phyloP scores from a whole-genome alignment of 768 basidiomycete species.

The Cyclocybe aegerita region DNA sequence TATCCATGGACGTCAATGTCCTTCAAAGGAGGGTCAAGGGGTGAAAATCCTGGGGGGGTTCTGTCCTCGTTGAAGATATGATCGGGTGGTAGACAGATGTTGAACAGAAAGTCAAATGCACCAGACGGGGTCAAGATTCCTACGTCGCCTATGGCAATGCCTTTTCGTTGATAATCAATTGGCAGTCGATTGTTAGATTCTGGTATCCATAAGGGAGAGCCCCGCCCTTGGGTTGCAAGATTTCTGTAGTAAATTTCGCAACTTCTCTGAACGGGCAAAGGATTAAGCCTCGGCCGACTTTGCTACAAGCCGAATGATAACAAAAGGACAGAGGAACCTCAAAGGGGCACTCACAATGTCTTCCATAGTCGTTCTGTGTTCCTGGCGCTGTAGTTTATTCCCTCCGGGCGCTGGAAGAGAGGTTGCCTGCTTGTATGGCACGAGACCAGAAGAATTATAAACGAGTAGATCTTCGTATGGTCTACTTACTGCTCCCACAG shows the following conservation, averaged over 20 bases:
- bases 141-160: constrained; percentile 16
- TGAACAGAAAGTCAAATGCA: constrained; percentile 16
- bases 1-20: constrained; percentile 2
- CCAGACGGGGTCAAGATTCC: constrained; percentile 9
- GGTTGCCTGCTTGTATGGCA: no score
- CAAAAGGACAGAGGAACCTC: no score
- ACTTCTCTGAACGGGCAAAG: neutral
- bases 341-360: no score
- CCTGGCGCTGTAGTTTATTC: no score
- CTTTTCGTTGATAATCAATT: constrained; percentile 7
- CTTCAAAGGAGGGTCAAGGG: constrained; percentile 2
- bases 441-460: no score
- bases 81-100: constrained; percentile 8
- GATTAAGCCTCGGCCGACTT: neutral
- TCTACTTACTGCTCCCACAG: no score
- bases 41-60: constrained; percentile 8
- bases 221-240: constrained; percentile 8
- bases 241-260: constrained; percentile 12
- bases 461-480: no score
- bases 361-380: no score
- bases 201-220: constrained; percentile 14
- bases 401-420: no score
- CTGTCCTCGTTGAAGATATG: constrained; percentile 10
- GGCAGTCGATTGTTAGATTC: constrained; percentile 7
- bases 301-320: no score